phyloP scores from a whole-genome alignment of 441 rosid genomes.

The Populus hybrid region DNA sequence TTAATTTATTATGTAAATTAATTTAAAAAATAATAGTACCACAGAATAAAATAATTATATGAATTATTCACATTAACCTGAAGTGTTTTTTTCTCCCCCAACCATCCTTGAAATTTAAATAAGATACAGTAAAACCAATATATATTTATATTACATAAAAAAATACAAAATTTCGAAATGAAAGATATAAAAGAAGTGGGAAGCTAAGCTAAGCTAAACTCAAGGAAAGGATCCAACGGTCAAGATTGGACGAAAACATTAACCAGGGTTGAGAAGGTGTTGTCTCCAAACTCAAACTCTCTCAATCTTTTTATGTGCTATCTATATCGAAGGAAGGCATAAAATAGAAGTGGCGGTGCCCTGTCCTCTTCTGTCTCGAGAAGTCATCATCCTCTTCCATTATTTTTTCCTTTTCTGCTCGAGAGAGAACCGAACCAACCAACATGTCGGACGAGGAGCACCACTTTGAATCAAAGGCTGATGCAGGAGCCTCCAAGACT shows the following conservation, averaged over 20 bases:
- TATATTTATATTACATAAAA: no score
- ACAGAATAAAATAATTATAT: neutral
- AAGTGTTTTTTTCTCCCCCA: no score
- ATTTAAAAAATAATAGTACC: neutral
- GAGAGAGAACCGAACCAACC: neutral
- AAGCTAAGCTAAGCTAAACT: neutral
- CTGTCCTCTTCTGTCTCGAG: neutral
- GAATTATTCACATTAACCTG: neutral
- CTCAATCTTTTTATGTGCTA: no score
- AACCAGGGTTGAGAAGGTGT: neutral
- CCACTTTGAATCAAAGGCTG: no score
- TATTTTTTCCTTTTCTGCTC: no score
- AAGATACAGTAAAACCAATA: no score
- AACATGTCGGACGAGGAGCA: no score
- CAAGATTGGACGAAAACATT: neutral
- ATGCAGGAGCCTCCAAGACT: no score
- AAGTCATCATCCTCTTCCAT: neutral
- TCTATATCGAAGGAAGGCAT: neutral
- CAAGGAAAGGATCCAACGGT: conserved; percentile 10
- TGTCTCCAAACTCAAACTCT: neutral
- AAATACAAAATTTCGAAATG: no score
- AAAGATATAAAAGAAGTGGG: no score
- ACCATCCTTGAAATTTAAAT: no score
- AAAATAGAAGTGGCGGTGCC: neutral
- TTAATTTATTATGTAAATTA: no score